Percentiles rank a stretch among this genome's conserved stretches.
Conservation (phyloP, 2,329 filamentous ascomycete species). For the Talaromyces pinophilus region DNA sequence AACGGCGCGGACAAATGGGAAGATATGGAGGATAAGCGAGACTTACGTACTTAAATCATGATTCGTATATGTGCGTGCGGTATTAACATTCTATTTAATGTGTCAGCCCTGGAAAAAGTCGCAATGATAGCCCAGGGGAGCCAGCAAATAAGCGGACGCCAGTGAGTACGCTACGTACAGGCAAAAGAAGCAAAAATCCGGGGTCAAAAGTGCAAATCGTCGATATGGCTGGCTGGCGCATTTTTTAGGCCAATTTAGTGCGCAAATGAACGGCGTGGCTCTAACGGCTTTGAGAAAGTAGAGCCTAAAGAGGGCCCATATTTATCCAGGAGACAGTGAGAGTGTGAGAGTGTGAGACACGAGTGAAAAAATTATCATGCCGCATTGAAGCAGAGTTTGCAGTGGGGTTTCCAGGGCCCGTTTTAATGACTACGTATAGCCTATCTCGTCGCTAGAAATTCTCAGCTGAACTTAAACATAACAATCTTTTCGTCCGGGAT, state of each 20-base stretch:
- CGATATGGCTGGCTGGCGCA: conserved; percentile 3
- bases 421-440: not conserved
- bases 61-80: not conserved
- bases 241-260: not conserved
- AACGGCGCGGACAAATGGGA: not conserved
- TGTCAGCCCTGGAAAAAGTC: not conserved
- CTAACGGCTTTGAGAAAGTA: conserved; percentile 1
- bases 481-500: not conserved
- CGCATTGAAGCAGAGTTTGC: not conserved
- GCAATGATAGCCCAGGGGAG: not conserved
- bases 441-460: not conserved
- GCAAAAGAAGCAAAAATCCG: not conserved
- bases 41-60: not conserved
- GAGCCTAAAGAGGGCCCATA: not conserved
- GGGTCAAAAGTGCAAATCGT: not conserved
- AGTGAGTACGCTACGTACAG: not conserved
- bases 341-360: not conserved
- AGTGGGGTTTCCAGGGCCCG: not conserved
- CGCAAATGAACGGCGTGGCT: not conserved
- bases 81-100: not conserved
- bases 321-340: not conserved
- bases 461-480: not conserved
- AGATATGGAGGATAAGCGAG: not conserved
- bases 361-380: not conserved
- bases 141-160: not conserved